Conservation (phyloP, 1,139 yeast genomes). For the Pichia sp. region DNA sequence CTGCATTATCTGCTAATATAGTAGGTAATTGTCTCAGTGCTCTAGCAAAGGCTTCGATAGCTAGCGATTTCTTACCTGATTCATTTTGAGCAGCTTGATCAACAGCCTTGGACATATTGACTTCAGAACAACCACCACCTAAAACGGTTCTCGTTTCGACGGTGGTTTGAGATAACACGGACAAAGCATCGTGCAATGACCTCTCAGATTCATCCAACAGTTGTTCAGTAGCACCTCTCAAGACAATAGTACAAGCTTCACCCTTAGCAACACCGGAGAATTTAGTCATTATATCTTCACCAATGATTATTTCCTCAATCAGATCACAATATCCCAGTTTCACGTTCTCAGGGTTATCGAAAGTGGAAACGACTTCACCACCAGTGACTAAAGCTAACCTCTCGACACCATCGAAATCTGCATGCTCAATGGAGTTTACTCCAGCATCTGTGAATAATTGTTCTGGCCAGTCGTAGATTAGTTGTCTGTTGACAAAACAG, state of each 20-base stretch:
- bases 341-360: slow-evolving; percentile 84
- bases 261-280: slow-evolving; percentile 95
- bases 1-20: slow-evolving; percentile 94
- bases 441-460: slow-evolving; percentile 83
- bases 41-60: slow-evolving; percentile 89
- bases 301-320: slow-evolving; percentile 88
- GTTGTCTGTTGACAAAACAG: slow-evolving; percentile 90
- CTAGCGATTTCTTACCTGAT: slow-evolving; percentile 89
- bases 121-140: slow-evolving; percentile 98
- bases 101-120: slow-evolving; percentile 97
- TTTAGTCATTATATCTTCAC: slow-evolving; percentile 80
- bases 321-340: slow-evolving; percentile 82
- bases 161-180: slow-evolving; percentile 93
- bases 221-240: slow-evolving; percentile 96
- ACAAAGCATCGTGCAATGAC: slow-evolving; percentile 92
- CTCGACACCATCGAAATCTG: slow-evolving; percentile 98
- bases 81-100: slow-evolving; percentile 92
- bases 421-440: slow-evolving; percentile 93
- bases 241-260: slow-evolving; percentile 92
- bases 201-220: slow-evolving; percentile 96
- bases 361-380: slow-evolving; percentile 96
- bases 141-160: slow-evolving; percentile 89
- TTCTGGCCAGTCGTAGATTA: slow-evolving; percentile 97
- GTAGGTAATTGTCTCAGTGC: slow-evolving; percentile 95
- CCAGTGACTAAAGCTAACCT: slow-evolving; percentile 95